A percentile compares a stretch with the other conserved stretches of the same genome.
Evolutionary conservation across 768 basidiomycete species (phyloP).

Genomic region (Boletus sp.): DNA sequence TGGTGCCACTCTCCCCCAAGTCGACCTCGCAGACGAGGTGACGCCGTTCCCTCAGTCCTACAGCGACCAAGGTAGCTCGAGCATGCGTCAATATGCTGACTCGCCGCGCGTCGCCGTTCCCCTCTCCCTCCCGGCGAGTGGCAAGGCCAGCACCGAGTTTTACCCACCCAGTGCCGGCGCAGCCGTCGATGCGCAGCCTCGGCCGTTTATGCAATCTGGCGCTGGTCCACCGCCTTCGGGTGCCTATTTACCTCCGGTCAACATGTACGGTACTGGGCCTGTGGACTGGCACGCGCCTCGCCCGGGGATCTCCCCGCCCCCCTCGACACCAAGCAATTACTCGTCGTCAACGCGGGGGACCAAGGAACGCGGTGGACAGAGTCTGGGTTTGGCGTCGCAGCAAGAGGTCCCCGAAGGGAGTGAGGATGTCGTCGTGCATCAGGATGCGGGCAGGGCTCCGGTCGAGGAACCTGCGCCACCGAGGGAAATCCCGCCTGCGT

Average conservation of each 20-base stretch:
- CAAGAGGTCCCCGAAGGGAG: conserved; percentile 20
- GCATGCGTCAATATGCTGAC: conserved; percentile 26
- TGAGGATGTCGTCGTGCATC: conserved; percentile 26
- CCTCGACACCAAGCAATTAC: conserved; percentile 17
- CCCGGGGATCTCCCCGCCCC: conserved; percentile 18
- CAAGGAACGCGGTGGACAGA: conserved; percentile 21
- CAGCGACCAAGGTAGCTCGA: conserved; percentile 1
- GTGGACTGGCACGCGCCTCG: conserved; percentile 20
- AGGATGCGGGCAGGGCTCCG: conserved; percentile 26
- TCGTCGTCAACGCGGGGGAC: conserved; percentile 7
- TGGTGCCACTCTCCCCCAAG: conserved; percentile 25
- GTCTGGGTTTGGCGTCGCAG: conserved; percentile 16
- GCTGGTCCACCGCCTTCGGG: background rate
- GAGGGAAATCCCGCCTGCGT: conserved; percentile 28
- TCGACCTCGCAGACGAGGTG: conserved; percentile 31
- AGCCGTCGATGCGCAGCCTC: conserved; percentile 8
- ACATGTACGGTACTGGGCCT: conserved; percentile 12
- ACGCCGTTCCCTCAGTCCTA: conserved; percentile 19
- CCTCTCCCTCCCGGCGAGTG: background rate
- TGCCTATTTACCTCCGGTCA: conserved; percentile 1
- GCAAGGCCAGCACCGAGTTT: conserved; percentile 8
- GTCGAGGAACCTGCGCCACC: conserved; percentile 15
- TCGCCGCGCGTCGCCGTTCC: conserved; percentile 7
- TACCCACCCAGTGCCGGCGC: background rate
- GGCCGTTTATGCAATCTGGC: background rate